Evolutionary conservation across 257 asterid genomes (phyloP).

Genomic region (Nicotiana sylvestris): DNA sequence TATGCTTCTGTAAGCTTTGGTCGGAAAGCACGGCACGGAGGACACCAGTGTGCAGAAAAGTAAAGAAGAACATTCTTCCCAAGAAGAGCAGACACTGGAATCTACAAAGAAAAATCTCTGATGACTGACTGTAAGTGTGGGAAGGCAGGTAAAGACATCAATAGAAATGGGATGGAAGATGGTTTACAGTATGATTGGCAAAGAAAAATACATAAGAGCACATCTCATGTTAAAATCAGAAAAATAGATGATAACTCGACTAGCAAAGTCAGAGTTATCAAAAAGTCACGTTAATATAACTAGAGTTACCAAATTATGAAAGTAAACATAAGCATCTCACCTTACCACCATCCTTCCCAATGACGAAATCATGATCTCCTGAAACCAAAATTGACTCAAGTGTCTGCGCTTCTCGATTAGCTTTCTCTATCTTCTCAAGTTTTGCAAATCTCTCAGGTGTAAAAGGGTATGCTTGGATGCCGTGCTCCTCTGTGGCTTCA

Average conservation of each 20-base stretch:
- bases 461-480: conserved; percentile 60
- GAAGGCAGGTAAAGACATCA: too few relatives aligned
- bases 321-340: conserved; percentile 24
- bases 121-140: not conserved
- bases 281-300: too few relatives aligned
- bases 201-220: too few relatives aligned
- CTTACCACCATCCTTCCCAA: conserved; percentile 64
- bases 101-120: conserved; percentile 28
- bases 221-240: too few relatives aligned
- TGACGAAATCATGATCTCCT: conserved; percentile 51
- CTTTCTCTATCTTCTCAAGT: conserved; percentile 63
- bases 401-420: conserved; percentile 69
- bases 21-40: conserved; percentile 80
- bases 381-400: conserved; percentile 69
- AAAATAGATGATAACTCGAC: too few relatives aligned
- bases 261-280: too few relatives aligned
- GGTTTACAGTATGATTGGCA: too few relatives aligned
- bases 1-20: conserved; percentile 59
- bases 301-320: too few relatives aligned
- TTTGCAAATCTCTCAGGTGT: conserved; percentile 62
- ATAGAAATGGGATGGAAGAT: too few relatives aligned
- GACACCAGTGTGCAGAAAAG: conserved; percentile 94
- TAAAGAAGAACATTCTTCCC: conserved; percentile 66
- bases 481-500: conserved; percentile 71
- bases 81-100: conserved; percentile 63